These are phyloP conservation scores for Gautieria morchelliformis DNA, from an alignment of 768 basidiomycete genomes.

Conservation along the genomic window DNA sequence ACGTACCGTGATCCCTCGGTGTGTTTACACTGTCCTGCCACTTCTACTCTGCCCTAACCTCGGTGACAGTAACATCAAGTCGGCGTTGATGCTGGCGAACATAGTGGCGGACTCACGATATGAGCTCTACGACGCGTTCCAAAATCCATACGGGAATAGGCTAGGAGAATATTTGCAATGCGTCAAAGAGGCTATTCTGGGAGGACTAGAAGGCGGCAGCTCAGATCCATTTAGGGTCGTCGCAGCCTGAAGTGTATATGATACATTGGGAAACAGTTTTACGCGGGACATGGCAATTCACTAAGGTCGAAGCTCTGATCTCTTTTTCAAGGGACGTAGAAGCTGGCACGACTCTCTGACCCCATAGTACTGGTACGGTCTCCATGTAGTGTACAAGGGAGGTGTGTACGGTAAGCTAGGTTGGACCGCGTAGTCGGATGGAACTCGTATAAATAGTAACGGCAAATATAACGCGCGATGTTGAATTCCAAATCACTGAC, in stretches of 20 bases:
- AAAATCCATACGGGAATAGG: conserved; percentile 46
- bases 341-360: no score
- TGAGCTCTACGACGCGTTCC: conserved; percentile 79
- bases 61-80: conserved; percentile 57
- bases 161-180: conserved; percentile 67
- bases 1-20: conserved; percentile 56
- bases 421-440: no score
- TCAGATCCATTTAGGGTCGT: conserved; percentile 61
- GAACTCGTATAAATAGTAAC: no score
- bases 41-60: not conserved
- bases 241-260: not conserved
- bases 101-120: conserved; percentile 83
- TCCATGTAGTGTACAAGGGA: no score
- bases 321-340: no score
- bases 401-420: no score
- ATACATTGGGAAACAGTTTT: not conserved
- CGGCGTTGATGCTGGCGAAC: conserved; percentile 68
- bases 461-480: no score
- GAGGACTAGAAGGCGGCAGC: conserved; percentile 61
- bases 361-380: no score
- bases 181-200: conserved; percentile 63
- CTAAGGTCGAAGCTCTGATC: not conserved
- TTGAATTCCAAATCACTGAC: no score
- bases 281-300: not conserved
- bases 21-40: conserved; percentile 20